These are phyloP conservation scores for Alloteropsis semialata DNA, from an alignment of 176 grass and related monocot genomes.

Conservation along the genomic window DNA sequence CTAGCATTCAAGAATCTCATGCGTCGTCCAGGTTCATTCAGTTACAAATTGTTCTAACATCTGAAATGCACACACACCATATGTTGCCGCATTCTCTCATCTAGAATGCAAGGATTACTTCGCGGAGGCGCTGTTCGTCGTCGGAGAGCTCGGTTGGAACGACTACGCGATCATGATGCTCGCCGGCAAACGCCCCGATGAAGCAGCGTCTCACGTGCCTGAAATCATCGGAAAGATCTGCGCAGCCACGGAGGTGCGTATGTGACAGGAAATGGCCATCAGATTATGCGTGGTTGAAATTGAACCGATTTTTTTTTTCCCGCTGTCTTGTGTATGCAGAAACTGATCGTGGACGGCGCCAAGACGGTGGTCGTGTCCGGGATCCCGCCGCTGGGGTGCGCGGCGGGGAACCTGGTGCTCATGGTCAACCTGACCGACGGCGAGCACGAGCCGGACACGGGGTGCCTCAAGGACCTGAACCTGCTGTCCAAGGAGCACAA, in stretches of 20 bases:
- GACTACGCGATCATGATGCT: slow-evolving; percentile 45
- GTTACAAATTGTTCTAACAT: neutral
- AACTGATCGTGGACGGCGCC: slow-evolving; percentile 45
- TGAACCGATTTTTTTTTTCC: too few species aligned
- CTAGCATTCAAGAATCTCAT: too few species aligned
- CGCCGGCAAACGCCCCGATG: slow-evolving; percentile 1
- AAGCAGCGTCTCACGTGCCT: slow-evolving; percentile 19
- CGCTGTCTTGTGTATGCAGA: too few species aligned
- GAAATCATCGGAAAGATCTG: slow-evolving; percentile 18
- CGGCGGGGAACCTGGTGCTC: slow-evolving; percentile 27
- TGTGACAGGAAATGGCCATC: too few species aligned
- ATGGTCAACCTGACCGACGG: neutral
- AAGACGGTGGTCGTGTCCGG: slow-evolving; percentile 41
- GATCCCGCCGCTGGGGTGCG: slow-evolving; percentile 42
- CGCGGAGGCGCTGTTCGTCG: slow-evolving; percentile 36
- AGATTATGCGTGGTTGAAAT: too few species aligned
- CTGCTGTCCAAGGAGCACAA: slow-evolving; percentile 43
- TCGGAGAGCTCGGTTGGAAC: slow-evolving; percentile 64
- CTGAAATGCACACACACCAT: slow-evolving; percentile 46
- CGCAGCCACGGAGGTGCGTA: slow-evolving; percentile 26
- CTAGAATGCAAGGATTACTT: slow-evolving; percentile 42
- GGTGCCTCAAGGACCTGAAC: slow-evolving; percentile 49
- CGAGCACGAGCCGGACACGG: slow-evolving; percentile 26
- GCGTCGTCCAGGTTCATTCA: too few species aligned
- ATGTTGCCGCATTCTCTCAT: too few species aligned